A percentile compares a stretch with the other conserved stretches of the same genome.
Conservation (phyloP, 768 basidiomycete species). For the Pisolithus marmoratus region DNA sequence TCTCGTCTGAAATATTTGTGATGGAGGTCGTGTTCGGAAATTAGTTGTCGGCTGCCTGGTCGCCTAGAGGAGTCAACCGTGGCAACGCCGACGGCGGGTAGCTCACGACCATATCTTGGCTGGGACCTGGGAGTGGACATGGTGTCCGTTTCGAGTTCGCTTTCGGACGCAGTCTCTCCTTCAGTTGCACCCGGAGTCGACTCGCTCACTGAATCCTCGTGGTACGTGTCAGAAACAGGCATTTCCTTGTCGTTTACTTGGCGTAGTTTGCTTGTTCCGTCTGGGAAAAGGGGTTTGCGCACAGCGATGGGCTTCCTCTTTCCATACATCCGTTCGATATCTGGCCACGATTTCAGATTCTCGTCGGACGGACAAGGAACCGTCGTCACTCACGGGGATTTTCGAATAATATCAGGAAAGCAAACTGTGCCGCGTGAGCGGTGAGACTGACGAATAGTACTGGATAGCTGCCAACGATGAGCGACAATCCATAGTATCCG, state of each 20-base stretch:
- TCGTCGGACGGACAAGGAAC: background rate
- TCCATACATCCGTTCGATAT: conserved; percentile 93
- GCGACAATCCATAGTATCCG: conserved; percentile 94
- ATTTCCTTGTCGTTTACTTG: conserved; percentile 8
- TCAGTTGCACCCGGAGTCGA: conserved; percentile 65
- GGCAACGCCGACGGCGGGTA: background rate
- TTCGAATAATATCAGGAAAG: conserved; percentile 92
- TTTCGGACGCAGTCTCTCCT: conserved; percentile 69
- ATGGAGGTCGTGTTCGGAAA: conserved; percentile 84
- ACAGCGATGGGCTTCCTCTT: conserved; percentile 85
- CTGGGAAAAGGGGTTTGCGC: conserved; percentile 57
- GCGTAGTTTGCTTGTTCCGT: conserved; percentile 9
- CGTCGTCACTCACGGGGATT: conserved; percentile 75
- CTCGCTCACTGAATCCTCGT: conserved; percentile 23
- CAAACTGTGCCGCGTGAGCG: conserved; percentile 94
- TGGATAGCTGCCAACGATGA: conserved; percentile 83
- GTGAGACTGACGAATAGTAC: conserved; percentile 92
- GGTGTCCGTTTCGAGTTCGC: conserved; percentile 55
- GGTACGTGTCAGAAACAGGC: conserved; percentile 8
- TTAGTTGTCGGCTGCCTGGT: background rate
- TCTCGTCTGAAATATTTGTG: conserved; percentile 91
- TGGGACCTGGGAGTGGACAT: conserved; percentile 9
- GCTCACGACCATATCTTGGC: background rate
- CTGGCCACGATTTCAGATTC: conserved; percentile 33
- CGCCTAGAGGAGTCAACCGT: conserved; percentile 7